Conservation (phyloP, 2,329 filamentous ascomycete species). For the Teratosphaeriaceae sp. region DNA sequence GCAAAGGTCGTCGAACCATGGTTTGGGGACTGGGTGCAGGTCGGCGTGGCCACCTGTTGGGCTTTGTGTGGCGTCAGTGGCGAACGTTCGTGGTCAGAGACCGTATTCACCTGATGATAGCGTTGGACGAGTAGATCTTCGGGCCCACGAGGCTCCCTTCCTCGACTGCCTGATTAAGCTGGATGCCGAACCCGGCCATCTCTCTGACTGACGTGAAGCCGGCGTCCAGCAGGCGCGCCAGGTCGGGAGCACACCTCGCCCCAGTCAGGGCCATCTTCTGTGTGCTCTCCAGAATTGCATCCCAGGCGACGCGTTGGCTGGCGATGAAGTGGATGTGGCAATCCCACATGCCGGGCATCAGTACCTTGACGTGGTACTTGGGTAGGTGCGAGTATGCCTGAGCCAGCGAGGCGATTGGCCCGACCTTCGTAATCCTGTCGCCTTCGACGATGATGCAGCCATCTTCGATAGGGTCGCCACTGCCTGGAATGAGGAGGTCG, state of each 20-base stretch:
- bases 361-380: constrained; percentile 33
- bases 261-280: constrained; percentile 31
- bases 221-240: constrained; percentile 37
- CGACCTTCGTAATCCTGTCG: constrained; percentile 37
- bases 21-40: constrained; percentile 13
- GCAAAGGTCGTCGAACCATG: constrained; percentile 28
- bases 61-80: constrained; percentile 18
- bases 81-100: not conserved
- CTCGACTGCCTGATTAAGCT: constrained; percentile 38
- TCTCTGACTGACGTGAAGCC: constrained; percentile 49
- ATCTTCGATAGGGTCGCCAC: constrained; percentile 36
- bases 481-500: constrained; percentile 43
- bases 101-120: constrained; percentile 26
- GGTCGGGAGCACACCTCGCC: constrained; percentile 36
- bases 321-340: constrained; percentile 45
- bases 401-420: constrained; percentile 16
- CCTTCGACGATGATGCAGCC: constrained; percentile 36
- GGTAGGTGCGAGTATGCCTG: constrained; percentile 14
- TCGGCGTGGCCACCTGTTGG: constrained; percentile 46
- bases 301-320: constrained; percentile 18
- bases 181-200: constrained; percentile 41
- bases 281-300: constrained; percentile 19
- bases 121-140: constrained; percentile 43
- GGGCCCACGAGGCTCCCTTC: constrained; percentile 42
- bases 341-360: constrained; percentile 49